These are phyloP conservation scores for Yamadazyma dushanensis DNA, from an alignment of 1,139 yeast species.

Conservation along the genomic window DNA sequence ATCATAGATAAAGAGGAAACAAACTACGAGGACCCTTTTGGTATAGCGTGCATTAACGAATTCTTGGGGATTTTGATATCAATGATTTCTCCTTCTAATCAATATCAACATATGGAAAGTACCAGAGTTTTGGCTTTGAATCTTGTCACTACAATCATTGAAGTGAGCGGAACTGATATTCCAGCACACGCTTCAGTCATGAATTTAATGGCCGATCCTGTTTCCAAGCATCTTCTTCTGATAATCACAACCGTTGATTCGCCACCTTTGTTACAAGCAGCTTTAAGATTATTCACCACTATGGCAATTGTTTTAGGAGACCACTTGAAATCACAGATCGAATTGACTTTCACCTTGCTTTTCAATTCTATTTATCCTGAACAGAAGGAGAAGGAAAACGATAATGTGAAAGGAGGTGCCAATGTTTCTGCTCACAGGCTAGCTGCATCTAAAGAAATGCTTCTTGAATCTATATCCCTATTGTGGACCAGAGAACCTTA, in stretches of 20 bases:
- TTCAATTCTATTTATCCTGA: slow-evolving; percentile 53
- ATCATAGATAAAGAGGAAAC: background rate
- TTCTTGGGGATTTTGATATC: slow-evolving; percentile 77
- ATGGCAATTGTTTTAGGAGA: slow-evolving; percentile 59
- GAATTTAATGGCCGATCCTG: slow-evolving; percentile 69
- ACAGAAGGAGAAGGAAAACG: slow-evolving; percentile 15
- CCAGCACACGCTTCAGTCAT: slow-evolving; percentile 67
- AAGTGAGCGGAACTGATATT: slow-evolving; percentile 72
- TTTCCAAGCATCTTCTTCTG: slow-evolving; percentile 80
- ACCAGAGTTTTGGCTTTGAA: slow-evolving; percentile 82
- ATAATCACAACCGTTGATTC: slow-evolving; percentile 72
- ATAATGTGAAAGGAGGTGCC: slow-evolving; percentile 27
- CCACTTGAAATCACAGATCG: slow-evolving; percentile 64
- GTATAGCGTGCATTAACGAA: slow-evolving; percentile 68
- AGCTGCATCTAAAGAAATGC: slow-evolving; percentile 61
- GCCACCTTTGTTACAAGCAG: slow-evolving; percentile 67
- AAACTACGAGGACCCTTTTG: slow-evolving; percentile 50
- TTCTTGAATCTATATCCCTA: slow-evolving; percentile 81
- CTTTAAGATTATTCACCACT: slow-evolving; percentile 75
- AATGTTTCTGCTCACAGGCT: slow-evolving; percentile 24
- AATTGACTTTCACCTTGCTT: slow-evolving; percentile 60
- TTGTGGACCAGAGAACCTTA: slow-evolving; percentile 82
- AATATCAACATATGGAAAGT: slow-evolving; percentile 82
- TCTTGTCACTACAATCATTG: slow-evolving; percentile 75
- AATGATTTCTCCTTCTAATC: slow-evolving; percentile 79